phyloP scores from a whole-genome alignment of 371 early-diverging fungal genomes.

The Funneliformis caledonium region DNA sequence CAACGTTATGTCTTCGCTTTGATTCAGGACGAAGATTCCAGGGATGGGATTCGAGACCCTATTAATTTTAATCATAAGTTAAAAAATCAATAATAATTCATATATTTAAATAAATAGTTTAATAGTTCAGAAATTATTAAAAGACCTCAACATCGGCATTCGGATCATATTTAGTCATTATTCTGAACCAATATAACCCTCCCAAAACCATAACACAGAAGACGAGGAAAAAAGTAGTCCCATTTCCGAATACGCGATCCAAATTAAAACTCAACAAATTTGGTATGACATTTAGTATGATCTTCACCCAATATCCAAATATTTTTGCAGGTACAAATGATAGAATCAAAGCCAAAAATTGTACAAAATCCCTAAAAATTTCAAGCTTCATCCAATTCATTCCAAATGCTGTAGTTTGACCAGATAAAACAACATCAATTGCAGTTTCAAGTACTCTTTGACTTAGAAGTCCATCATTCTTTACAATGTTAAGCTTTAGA shows the following conservation, averaged over 20 bases:
- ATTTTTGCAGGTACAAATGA: constrained; percentile 48
- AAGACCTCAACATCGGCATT: constrained; percentile 47
- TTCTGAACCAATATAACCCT: constrained; percentile 51
- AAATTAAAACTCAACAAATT: constrained; percentile 55
- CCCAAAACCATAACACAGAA: constrained; percentile 48
- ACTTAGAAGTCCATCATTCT: constrained; percentile 7
- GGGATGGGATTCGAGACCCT: constrained; percentile 28
- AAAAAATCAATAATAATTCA: not conserved
- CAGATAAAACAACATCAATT: constrained; percentile 47
- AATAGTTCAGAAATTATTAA: not conserved
- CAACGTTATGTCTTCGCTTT: constrained; percentile 35
- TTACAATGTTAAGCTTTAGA: not conserved
- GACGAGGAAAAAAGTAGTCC: constrained; percentile 51
- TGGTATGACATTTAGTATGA: constrained; percentile 50
- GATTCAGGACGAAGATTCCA: constrained; percentile 36
- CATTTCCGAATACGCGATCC: constrained; percentile 54
- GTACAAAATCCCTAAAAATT: constrained; percentile 57
- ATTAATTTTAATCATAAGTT: not conserved
- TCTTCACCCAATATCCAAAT: constrained; percentile 50
- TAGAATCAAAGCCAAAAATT: constrained; percentile 52
- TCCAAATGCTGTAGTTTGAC: constrained; percentile 45
- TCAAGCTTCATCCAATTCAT: constrained; percentile 50
- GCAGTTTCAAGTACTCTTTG: constrained; percentile 46
- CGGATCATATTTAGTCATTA: constrained; percentile 46
- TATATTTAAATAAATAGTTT: no score